Percentiles rank a stretch among this genome's conserved stretches.
phyloP scores from a whole-genome alignment of 2,329 filamentous ascomycete species.

The Penicillium digitatum region DNA sequence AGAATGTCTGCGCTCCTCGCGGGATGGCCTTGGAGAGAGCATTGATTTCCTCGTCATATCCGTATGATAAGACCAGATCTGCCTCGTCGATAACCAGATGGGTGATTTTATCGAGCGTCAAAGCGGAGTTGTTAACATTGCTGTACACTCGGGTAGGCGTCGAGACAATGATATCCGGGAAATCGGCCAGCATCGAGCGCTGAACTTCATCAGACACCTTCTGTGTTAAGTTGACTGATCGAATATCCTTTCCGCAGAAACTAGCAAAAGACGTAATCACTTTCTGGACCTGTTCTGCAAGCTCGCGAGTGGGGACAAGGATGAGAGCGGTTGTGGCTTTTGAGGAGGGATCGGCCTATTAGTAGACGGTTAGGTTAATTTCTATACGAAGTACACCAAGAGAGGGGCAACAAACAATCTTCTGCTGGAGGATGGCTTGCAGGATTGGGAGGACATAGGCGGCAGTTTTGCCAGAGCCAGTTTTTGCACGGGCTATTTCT shows the following conservation, averaged over 20 bases:
- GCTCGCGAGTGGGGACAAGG: conserved; percentile 88
- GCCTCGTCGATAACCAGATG: conserved; percentile 91
- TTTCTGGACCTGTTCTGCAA: conserved; percentile 85
- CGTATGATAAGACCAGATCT: conserved; percentile 88
- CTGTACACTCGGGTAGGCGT: conserved; percentile 81
- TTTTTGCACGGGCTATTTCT: conserved; percentile 73
- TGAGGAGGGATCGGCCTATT: conserved; percentile 35
- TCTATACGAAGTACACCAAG: background rate
- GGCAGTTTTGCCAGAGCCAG: conserved; percentile 95
- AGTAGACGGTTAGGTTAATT: background rate
- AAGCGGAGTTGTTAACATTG: conserved; percentile 67
- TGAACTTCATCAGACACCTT: conserved; percentile 88
- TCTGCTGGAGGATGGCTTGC: conserved; percentile 74
- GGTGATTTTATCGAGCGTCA: conserved; percentile 67
- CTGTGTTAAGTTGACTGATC: conserved; percentile 79
- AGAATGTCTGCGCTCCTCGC: conserved; percentile 79
- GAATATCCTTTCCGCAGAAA: conserved; percentile 81
- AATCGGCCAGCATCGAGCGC: conserved; percentile 76
- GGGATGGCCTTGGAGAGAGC: conserved; percentile 73
- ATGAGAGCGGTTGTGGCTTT: conserved; percentile 70
- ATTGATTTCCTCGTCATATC: conserved; percentile 85
- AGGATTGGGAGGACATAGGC: conserved; percentile 90
- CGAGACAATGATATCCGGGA: conserved; percentile 83
- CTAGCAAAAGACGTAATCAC: conserved; percentile 70
- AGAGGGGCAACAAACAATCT: conserved; percentile 51